phyloP scores from a whole-genome alignment of 371 early-diverging fungal species.

The Mortierella sp. region DNA sequence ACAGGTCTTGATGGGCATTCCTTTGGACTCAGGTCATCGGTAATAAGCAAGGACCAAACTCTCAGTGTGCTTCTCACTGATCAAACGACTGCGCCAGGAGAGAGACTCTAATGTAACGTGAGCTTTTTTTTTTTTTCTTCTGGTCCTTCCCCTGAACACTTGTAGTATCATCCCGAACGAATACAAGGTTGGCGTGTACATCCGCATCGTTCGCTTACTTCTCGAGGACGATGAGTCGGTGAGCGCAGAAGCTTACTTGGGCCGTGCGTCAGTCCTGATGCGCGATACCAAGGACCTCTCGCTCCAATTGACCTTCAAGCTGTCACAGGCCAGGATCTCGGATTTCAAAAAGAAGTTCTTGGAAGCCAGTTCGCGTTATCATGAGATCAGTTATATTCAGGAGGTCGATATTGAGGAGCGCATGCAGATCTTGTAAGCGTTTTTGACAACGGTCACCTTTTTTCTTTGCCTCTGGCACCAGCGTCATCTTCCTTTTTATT shows the following conservation, averaged over 20 bases:
- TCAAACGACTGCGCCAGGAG: conserved; percentile 26
- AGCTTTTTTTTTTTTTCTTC: background rate
- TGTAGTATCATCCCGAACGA: conserved; percentile 79
- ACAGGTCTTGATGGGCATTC: conserved; percentile 80
- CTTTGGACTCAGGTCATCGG: conserved; percentile 89
- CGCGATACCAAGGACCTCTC: conserved; percentile 64
- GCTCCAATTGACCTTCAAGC: conserved; percentile 68
- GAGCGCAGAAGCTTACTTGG: conserved; percentile 82
- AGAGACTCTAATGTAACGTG: background rate
- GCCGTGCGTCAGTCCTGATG: conserved; percentile 81
- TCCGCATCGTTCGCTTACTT: conserved; percentile 84
- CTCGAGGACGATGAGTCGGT: conserved; percentile 89
- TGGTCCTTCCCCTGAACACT: background rate
- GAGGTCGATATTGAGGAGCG: conserved; percentile 75
- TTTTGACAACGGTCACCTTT: background rate
- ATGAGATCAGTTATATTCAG: conserved; percentile 80
- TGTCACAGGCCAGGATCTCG: conserved; percentile 86
- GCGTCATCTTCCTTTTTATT: no score
- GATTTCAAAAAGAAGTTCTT: conserved; percentile 89
- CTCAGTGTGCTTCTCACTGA: no score
- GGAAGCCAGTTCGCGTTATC: conserved; percentile 87
- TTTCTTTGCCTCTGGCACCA: no score
- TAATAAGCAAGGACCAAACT: conserved; percentile 29
- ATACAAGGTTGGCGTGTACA: conserved; percentile 82
- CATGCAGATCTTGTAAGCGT: conserved; percentile 66